phyloP scores from a whole-genome alignment of 2,329 filamentous ascomycete species.

The Diplodia scrobiculata region DNA sequence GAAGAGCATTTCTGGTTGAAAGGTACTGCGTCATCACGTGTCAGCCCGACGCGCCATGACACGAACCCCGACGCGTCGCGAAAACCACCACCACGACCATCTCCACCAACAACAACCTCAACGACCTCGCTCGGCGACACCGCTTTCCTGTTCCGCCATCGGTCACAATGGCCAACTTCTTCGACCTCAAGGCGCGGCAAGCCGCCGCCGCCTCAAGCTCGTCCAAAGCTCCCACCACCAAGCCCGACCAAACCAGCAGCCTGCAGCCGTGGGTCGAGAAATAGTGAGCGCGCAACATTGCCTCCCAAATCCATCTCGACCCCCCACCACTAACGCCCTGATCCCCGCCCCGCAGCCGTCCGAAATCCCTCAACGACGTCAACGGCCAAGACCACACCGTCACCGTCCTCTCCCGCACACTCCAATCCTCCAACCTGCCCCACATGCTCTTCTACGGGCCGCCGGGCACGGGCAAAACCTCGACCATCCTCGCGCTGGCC shows the following conservation, averaged over 20 bases:
- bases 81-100: constrained; percentile 16
- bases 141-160: neutral
- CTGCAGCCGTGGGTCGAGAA: constrained; percentile 98
- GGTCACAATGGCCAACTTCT: constrained; percentile 78
- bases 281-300: constrained; percentile 64
- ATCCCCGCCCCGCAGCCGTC: constrained; percentile 65
- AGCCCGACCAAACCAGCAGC: constrained; percentile 61
- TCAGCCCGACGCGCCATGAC: constrained; percentile 16
- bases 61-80: constrained; percentile 22
- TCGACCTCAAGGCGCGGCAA: constrained; percentile 86
- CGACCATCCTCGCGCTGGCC: constrained; percentile 91
- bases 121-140: neutral
- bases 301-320: neutral
- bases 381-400: constrained; percentile 97
- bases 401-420: constrained; percentile 83
- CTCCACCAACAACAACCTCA: neutral
- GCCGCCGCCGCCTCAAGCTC: constrained; percentile 70
- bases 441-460: constrained; percentile 99
- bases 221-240: constrained; percentile 64
- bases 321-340: neutral
- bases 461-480: constrained; percentile 96
- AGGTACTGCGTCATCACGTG: constrained; percentile 24
- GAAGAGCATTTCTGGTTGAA: neutral
- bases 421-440: constrained; percentile 95
- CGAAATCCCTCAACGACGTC: constrained; percentile 90